Conservation (phyloP, 139 green algal genomes). For the Coelastrella sp. region DNA sequence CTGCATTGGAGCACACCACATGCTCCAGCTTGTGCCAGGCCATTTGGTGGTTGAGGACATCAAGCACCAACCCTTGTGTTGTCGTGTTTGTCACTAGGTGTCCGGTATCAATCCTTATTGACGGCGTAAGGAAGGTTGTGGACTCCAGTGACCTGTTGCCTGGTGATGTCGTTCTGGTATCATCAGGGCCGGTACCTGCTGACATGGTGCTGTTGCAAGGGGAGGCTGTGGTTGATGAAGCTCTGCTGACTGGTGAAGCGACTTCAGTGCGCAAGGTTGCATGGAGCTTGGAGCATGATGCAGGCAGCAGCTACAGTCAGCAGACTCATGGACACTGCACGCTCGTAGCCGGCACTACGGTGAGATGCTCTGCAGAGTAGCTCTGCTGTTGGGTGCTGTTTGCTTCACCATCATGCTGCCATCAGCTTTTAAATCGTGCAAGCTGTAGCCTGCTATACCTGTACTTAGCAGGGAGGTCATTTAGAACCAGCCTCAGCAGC, state of each 20-base stretch:
- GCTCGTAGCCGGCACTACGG: not conserved
- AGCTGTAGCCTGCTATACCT: not conserved
- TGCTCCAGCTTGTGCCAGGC: not conserved
- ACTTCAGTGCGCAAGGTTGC: constrained; percentile 61
- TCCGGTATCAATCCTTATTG: not conserved
- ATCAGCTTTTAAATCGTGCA: too few species aligned
- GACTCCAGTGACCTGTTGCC: not conserved
- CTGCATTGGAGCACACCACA: not conserved
- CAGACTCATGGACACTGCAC: constrained; percentile 17
- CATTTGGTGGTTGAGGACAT: too few species aligned
- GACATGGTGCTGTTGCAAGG: constrained; percentile 61
- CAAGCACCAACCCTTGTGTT: not conserved
- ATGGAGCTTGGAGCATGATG: constrained; percentile 30
- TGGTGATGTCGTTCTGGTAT: constrained; percentile 59
- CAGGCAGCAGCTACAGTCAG: constrained; percentile 16
- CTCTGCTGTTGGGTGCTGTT: too few species aligned
- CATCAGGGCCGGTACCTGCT: constrained; percentile 50
- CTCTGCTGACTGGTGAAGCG: constrained; percentile 63
- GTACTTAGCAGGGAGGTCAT: not conserved
- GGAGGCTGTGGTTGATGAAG: constrained; percentile 49
- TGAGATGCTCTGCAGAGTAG: not conserved
- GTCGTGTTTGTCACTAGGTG: not conserved
- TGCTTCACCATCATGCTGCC: too few species aligned
- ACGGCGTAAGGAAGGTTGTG: not conserved
- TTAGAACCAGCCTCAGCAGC: too few species aligned